Percentiles rank a stretch among this genome's conserved stretches.
Evolutionary conservation across 257 asterid genomes (phyloP).

Genomic region (Solanum ahanhuiri): DNA sequence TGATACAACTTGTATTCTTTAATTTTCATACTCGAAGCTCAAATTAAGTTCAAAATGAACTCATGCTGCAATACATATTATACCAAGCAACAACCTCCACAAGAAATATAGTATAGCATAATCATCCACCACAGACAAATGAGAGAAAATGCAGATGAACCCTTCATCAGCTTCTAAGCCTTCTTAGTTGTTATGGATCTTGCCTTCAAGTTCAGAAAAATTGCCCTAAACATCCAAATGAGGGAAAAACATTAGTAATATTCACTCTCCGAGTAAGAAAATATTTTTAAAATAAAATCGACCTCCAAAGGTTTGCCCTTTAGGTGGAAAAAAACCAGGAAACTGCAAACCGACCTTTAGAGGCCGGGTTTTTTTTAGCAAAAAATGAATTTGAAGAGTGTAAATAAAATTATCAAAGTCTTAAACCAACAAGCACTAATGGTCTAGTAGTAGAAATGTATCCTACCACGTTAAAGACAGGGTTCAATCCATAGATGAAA

Average conservation of each 20-base stretch:
- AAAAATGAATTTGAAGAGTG: neutral
- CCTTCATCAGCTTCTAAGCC: conserved; percentile 1
- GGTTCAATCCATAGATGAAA: neutral
- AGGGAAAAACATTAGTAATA: neutral
- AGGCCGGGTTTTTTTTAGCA: no score
- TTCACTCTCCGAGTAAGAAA: neutral
- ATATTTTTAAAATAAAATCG: no score
- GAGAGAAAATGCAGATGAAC: neutral
- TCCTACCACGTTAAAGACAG: neutral
- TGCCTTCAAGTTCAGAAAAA: conserved; percentile 26
- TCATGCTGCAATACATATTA: neutral
- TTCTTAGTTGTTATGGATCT: conserved; percentile 16
- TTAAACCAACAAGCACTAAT: neutral
- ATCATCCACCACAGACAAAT: neutral
- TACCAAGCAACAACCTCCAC: neutral
- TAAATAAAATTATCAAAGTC: neutral
- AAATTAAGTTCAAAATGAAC: neutral
- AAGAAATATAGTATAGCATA: neutral
- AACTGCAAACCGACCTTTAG: no score
- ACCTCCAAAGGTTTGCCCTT: no score
- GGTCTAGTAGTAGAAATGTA: neutral
- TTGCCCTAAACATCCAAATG: conserved; percentile 11
- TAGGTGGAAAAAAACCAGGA: no score
- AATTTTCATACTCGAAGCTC: neutral
- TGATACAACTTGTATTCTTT: neutral